Evolutionary conservation across 768 basidiomycete genomes (phyloP).

Genomic region (Boletus pseudopeckii): DNA sequence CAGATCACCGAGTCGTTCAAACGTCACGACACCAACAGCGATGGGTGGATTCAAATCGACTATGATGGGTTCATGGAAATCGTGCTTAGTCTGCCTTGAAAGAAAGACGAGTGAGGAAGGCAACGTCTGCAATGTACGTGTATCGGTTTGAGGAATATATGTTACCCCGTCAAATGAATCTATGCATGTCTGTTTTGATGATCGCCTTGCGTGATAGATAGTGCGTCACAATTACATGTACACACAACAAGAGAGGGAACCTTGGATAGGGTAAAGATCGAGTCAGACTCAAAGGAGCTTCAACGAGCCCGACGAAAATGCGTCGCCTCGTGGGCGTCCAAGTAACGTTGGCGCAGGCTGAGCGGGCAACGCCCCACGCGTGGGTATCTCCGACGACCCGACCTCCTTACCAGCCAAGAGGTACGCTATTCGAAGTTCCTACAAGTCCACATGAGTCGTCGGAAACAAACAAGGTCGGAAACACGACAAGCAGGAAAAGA

Average conservation of each 20-base stretch:
- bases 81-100: slow-evolving; percentile 44
- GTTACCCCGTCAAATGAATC: background rate
- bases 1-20: slow-evolving; percentile 72
- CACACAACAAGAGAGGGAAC: background rate
- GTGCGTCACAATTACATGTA: slow-evolving; percentile 1
- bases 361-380: slow-evolving; percentile 22
- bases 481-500: background rate
- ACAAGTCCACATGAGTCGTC: slow-evolving; percentile 1
- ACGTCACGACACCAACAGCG: slow-evolving; percentile 57
- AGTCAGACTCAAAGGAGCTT: slow-evolving; percentile 17
- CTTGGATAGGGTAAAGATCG: slow-evolving; percentile 1
- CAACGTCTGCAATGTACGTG: slow-evolving; percentile 4
- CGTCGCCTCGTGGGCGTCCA: slow-evolving; percentile 33
- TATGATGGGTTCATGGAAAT: slow-evolving; percentile 56
- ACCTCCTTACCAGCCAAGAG: slow-evolving; percentile 42
- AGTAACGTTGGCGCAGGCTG: slow-evolving; percentile 22
- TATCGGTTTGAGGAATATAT: slow-evolving; percentile 1
- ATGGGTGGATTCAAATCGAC: slow-evolving; percentile 51
- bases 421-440: slow-evolving; percentile 54
- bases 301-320: slow-evolving; percentile 26
- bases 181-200: slow-evolving; percentile 1
- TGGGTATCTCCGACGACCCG: slow-evolving; percentile 37
- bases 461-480: background rate
- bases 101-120: no score
- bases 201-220: background rate